These are phyloP conservation scores for Fusarium pilosicola DNA, from an alignment of 2,329 filamentous ascomycete genomes.

Conservation along the genomic window DNA sequence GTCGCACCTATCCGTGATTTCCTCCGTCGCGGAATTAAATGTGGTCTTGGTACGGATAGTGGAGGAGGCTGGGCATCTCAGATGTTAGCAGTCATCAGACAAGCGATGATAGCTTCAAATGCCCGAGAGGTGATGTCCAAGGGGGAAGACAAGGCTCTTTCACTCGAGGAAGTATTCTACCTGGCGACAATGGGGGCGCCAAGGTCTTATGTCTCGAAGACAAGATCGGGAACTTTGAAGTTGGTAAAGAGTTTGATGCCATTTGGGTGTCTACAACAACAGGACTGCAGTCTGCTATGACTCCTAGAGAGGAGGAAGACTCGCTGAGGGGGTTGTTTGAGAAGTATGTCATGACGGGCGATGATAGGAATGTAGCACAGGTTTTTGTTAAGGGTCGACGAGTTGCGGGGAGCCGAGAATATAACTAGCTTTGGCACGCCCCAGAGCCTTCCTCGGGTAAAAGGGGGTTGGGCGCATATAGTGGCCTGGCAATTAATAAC, in stretches of 20 bases:
- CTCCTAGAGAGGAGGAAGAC: not conserved
- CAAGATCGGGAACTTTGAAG: not conserved
- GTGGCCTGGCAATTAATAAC: accelerated
- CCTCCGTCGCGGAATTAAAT: not conserved
- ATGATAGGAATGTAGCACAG: constrained; percentile 14
- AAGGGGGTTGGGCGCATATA: accelerated
- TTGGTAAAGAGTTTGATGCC: constrained; percentile 19
- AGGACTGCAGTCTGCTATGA: constrained; percentile 8
- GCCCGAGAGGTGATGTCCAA: not conserved
- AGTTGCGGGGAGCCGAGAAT: not conserved
- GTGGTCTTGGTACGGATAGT: constrained; percentile 8
- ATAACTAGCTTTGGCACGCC: accelerated
- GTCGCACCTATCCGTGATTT: constrained; percentile 15
- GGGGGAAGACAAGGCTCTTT: constrained; percentile 10
- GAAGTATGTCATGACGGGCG: constrained; percentile 21
- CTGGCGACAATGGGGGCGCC: constrained; percentile 7
- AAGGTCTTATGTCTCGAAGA: not conserved
- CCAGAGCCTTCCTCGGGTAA: accelerated
- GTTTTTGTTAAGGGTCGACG: not conserved
- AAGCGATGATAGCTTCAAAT: constrained; percentile 19
- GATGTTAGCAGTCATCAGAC: constrained; percentile 12
- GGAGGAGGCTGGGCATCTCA: constrained; percentile 21
- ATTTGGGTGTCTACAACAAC: constrained; percentile 1
- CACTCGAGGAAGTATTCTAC: constrained; percentile 11
- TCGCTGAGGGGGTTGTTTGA: constrained; percentile 3